A percentile compares a stretch with the other conserved stretches of the same genome.
These are phyloP conservation scores for Vitis rupestris DNA, from an alignment of 164 flowering plant genomes.

Conservation along the genomic window DNA sequence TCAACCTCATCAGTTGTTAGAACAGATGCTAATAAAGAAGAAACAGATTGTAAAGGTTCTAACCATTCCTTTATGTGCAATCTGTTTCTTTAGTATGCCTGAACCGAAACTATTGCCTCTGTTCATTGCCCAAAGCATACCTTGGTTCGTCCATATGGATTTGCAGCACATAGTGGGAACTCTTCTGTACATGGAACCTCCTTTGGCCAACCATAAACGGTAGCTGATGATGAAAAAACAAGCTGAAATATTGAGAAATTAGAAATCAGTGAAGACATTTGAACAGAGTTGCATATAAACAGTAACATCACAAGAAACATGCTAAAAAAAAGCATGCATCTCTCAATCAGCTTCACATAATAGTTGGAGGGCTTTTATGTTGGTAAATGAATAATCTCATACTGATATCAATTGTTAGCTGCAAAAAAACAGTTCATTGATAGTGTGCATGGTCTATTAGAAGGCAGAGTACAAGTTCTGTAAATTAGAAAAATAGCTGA, in stretches of 20 bases:
- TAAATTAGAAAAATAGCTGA: too few relatives aligned
- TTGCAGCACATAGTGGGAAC: slow-evolving; percentile 65
- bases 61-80: too few relatives aligned
- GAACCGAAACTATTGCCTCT: too few relatives aligned
- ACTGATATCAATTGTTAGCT: too few relatives aligned
- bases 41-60: background rate
- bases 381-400: too few relatives aligned
- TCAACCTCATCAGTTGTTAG: background rate
- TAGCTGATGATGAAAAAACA: slow-evolving; percentile 97
- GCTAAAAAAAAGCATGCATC: background rate
- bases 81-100: too few relatives aligned
- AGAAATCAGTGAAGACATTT: background rate
- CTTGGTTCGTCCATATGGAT: slow-evolving; percentile 98
- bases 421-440: too few relatives aligned
- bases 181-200: slow-evolving; percentile 95
- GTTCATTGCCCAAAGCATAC: slow-evolving; percentile 26
- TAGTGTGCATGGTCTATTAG: too few relatives aligned
- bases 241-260: slow-evolving; percentile 53
- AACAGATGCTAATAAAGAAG: background rate
- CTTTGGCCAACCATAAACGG: slow-evolving; percentile 98
- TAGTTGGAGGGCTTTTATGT: too few relatives aligned
- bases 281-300: background rate
- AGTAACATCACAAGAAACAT: background rate
- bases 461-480: too few relatives aligned
- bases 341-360: too few relatives aligned